phyloP scores from a whole-genome alignment of 257 asterid species.

The Ilex asprella region DNA sequence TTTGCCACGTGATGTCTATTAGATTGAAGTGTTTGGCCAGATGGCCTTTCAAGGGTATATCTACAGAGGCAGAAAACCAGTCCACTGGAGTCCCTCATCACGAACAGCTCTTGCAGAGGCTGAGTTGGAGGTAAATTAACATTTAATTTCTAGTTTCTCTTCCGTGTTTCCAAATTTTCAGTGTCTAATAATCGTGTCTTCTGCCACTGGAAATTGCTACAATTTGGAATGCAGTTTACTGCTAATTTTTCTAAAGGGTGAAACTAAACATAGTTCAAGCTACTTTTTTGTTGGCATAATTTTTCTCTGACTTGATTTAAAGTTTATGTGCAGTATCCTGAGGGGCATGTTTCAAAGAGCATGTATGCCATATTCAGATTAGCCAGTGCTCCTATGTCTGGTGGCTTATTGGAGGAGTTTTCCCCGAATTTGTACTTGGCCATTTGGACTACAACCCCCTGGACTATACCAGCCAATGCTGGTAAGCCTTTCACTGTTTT shows the following conservation, averaged over 20 bases:
- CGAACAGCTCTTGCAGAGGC: conserved; percentile 99
- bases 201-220: not conserved
- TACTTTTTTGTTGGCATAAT: conserved; percentile 9
- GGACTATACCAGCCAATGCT: conserved; percentile 99
- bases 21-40: conserved; percentile 96
- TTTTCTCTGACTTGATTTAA: conserved; percentile 12
- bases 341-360: conserved; percentile 94
- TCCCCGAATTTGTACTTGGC: conserved; percentile 75
- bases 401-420: conserved; percentile 50
- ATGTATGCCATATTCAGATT: conserved; percentile 72
- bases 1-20: conserved; percentile 18
- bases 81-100: conserved; percentile 99
- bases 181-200: not conserved
- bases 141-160: conserved; percentile 2
- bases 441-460: conserved; percentile 98
- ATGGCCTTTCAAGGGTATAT: conserved; percentile 88
- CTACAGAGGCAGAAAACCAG: conserved; percentile 96
- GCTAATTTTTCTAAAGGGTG: no score
- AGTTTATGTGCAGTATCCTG: conserved; percentile 72
- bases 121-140: conserved; percentile 75
- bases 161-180: not conserved
- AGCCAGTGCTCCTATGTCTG: conserved; percentile 46
- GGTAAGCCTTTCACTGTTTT: conserved; percentile 36
- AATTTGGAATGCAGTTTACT: not conserved
- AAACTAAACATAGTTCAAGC: not conserved